Percentiles rank a stretch among this genome's conserved stretches.
Evolutionary conservation across 805 yeast species (phyloP).

Genomic region (Metschnikowia vanudenii): DNA sequence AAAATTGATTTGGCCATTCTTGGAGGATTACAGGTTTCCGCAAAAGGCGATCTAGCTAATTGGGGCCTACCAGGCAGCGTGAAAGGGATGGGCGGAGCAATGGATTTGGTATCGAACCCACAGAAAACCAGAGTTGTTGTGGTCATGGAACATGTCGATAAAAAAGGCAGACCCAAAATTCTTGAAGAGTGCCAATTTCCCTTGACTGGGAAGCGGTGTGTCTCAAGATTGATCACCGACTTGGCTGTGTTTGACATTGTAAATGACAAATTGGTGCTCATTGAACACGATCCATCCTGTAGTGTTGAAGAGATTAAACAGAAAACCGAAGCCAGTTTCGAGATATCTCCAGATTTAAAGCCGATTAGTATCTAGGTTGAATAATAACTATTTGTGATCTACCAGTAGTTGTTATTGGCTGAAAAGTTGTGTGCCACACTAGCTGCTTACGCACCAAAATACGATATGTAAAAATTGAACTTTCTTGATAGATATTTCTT

Average conservation of each 20-base stretch:
- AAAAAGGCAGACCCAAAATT: slow-evolving; percentile 47
- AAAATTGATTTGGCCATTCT: slow-evolving; percentile 43
- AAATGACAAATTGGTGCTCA: slow-evolving; percentile 34
- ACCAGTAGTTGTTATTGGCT: too few relatives aligned
- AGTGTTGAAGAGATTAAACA: slow-evolving; percentile 38
- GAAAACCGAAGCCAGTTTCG: slow-evolving; percentile 43
- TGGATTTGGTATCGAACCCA: slow-evolving; percentile 52
- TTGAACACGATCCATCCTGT: slow-evolving; percentile 43
- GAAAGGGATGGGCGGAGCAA: slow-evolving; percentile 56
- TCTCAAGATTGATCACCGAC: slow-evolving; percentile 46
- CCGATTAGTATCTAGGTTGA: slow-evolving; percentile 7
- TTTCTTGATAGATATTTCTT: too few relatives aligned
- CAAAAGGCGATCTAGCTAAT: slow-evolving; percentile 49
- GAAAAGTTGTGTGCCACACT: too few relatives aligned
- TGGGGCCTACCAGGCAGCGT: slow-evolving; percentile 53
- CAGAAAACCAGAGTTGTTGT: slow-evolving; percentile 45
- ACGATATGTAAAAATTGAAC: too few relatives aligned
- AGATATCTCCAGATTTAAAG: slow-evolving; percentile 29
- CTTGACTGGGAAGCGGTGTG: slow-evolving; percentile 46
- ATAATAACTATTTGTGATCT: not conserved
- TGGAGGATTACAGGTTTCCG: slow-evolving; percentile 51
- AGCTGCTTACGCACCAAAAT: too few relatives aligned
- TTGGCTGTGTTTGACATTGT: slow-evolving; percentile 49
- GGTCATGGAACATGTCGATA: slow-evolving; percentile 48
- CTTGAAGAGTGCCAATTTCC: slow-evolving; percentile 45